Base-by-base conservation (phyloP, 345 rosid species). In the Boechera retrofracta region DNA sequence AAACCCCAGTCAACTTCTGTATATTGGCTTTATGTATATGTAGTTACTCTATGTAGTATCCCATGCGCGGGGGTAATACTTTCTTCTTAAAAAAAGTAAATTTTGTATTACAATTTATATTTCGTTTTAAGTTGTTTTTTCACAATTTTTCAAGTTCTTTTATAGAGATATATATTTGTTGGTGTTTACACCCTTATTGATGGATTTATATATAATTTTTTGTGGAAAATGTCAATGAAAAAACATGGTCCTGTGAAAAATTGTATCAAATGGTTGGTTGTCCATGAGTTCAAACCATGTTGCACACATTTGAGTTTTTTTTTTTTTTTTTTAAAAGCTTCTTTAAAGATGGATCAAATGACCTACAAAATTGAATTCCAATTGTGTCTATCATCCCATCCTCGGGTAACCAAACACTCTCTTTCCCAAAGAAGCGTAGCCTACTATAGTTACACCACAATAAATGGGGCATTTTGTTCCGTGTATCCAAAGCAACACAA, bases 401-500 rank as follows among this genome's bases (percentile, higher is more conserved):
- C 16, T 41, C 18, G 9, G 63, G 64, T 58, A 62, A 11, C 39
- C 29, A 39, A 69, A 53, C 57, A 26, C 53, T 7, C 13, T 39
- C 35, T 26, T 51, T 4, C 52, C 5, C 28, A 59, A 12, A 29
- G 36, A 38, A 59, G 29, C 35, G 39, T 49, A 57, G 8, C 9
- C 39, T 38, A 1, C 55, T 68, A 21, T 48, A 28, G 49, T 74
- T 66, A 65, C 1, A 66, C 44, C 13, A 67, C 67, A 58, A 47
- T 18, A 13, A 59, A 48, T 36, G 54, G 53, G 64, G 21, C 49
- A 64, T 31, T 44, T 51, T 71, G 62, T 49, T 16, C 9, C 65
- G 77, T 73, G 77, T 66, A n/a, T 53, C 0, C 55, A 77, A 72
- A 67, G 70, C 52, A 67, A 72, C 24, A 51, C 16, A 67, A 15